Conservation (phyloP, 441 rosid genomes). For the Brassica balearica region DNA sequence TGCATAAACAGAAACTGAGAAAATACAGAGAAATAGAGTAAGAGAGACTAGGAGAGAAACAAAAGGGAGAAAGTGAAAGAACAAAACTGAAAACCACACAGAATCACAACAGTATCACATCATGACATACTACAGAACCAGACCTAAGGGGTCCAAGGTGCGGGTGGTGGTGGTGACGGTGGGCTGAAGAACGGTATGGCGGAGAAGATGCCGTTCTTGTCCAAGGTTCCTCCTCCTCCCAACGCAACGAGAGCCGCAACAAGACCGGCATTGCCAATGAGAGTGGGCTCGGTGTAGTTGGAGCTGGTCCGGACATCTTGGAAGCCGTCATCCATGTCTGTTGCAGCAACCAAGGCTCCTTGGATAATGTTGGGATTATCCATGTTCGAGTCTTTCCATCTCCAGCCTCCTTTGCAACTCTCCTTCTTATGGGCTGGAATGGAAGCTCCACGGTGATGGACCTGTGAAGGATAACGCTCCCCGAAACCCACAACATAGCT, state of each 20-base stretch:
- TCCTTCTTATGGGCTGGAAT: conserved; percentile 69
- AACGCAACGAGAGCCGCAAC: not conserved
- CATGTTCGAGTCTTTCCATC: conserved; percentile 68
- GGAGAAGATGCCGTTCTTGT: not conserved
- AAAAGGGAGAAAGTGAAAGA: too few relatives aligned
- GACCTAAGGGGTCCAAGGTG: not conserved
- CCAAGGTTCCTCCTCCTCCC: not conserved
- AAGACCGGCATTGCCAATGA: not conserved
- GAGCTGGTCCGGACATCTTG: not conserved
- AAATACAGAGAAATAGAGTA: too few relatives aligned
- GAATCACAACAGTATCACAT: too few relatives aligned
- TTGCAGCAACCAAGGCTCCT: conserved; percentile 54
- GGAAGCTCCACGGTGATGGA: conserved; percentile 87
- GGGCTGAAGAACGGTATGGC: not conserved
- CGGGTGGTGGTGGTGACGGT: not conserved
- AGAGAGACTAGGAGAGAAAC: too few relatives aligned
- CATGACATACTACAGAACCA: too few relatives aligned
- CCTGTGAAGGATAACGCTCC: conserved; percentile 64
- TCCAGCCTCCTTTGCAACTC: conserved; percentile 84
- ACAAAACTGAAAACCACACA: too few relatives aligned
- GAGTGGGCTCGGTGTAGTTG: not conserved
- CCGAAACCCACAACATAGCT: conserved; percentile 89
- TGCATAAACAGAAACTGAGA: not conserved
- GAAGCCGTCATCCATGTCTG: not conserved
- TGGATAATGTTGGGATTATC: conserved; percentile 69